phyloP scores from a whole-genome alignment of 2,329 filamentous ascomycete species.

The Trichoderma breve region DNA sequence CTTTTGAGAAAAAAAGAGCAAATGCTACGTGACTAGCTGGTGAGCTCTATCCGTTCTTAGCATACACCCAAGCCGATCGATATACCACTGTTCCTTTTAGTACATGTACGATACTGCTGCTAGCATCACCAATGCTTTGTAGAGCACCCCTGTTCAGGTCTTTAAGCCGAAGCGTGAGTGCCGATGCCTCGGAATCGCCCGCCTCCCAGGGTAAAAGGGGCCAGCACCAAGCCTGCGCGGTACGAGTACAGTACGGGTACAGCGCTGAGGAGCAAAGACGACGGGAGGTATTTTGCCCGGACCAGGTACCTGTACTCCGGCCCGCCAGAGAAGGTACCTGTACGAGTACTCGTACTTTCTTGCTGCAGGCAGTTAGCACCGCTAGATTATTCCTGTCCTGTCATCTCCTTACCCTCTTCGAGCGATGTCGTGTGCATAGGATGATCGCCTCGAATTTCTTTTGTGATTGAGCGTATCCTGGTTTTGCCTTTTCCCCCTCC shows the following conservation, averaged over 20 bases:
- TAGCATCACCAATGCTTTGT: not conserved
- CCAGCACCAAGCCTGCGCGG: not conserved
- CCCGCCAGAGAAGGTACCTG: not conserved
- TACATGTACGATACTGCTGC: not conserved
- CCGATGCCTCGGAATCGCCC: conserved; percentile 20
- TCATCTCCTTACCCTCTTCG: conserved; percentile 1
- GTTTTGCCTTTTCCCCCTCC: not conserved
- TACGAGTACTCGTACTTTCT: not conserved
- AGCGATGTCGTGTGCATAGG: conserved; percentile 10
- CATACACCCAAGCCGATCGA: not conserved
- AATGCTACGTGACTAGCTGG: not conserved
- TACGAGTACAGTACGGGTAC: not conserved
- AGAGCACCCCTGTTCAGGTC: conserved; percentile 10
- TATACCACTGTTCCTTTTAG: not conserved
- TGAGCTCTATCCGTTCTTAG: not conserved
- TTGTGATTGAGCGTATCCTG: conserved; percentile 2
- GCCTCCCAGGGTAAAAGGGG: conserved; percentile 15
- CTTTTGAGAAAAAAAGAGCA: not conserved
- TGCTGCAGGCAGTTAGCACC: not conserved
- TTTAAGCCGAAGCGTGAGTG: conserved; percentile 14
- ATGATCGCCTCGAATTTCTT: conserved; percentile 8
- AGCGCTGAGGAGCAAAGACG: not conserved
- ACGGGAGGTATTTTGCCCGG: not conserved
- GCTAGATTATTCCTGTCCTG: not conserved
- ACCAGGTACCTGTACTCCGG: not conserved